Evolutionary conservation across 768 basidiomycete genomes (phyloP).

Genomic region (Galerina marginata): DNA sequence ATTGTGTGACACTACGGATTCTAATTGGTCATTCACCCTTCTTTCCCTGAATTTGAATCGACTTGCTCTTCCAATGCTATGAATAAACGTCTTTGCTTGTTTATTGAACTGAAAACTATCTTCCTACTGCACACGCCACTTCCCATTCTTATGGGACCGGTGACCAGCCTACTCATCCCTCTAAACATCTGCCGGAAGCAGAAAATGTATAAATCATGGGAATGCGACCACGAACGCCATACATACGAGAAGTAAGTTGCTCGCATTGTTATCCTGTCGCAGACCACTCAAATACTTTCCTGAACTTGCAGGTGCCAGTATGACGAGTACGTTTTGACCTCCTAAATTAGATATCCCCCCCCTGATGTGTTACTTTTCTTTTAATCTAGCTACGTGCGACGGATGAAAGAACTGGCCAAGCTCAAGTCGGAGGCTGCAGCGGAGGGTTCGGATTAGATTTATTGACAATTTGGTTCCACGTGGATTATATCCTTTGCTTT

Average conservation of each 20-base stretch:
- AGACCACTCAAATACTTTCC: not conserved
- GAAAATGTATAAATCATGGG: slow-evolving; percentile 85
- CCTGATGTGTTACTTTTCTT: slow-evolving; percentile 11
- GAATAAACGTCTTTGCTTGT: not conserved
- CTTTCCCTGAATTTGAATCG: not conserved
- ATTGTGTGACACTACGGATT: not conserved
- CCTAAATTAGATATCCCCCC: not conserved
- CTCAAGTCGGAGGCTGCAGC: slow-evolving; percentile 57
- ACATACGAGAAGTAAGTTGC: slow-evolving; percentile 81
- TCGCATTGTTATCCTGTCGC: not conserved
- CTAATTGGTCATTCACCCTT: slow-evolving; percentile 5
- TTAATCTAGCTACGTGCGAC: slow-evolving; percentile 72
- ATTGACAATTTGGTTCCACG: slow-evolving; percentile 1
- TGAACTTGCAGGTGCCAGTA: slow-evolving; percentile 78
- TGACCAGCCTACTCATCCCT: slow-evolving; percentile 77
- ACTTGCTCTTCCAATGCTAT: not conserved
- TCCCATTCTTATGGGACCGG: not conserved
- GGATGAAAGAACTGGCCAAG: slow-evolving; percentile 86
- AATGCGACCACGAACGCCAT: slow-evolving; percentile 89
- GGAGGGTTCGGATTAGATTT: slow-evolving; percentile 31
- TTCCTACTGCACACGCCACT: not conserved
- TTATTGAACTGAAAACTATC: not conserved
- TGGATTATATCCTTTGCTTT: slow-evolving; percentile 13
- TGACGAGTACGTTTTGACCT: slow-evolving; percentile 73
- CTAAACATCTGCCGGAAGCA: slow-evolving; percentile 86